These are phyloP conservation scores for Phytophthora vignae DNA, from an alignment of 352 stramenopile species.

Conservation along the genomic window DNA sequence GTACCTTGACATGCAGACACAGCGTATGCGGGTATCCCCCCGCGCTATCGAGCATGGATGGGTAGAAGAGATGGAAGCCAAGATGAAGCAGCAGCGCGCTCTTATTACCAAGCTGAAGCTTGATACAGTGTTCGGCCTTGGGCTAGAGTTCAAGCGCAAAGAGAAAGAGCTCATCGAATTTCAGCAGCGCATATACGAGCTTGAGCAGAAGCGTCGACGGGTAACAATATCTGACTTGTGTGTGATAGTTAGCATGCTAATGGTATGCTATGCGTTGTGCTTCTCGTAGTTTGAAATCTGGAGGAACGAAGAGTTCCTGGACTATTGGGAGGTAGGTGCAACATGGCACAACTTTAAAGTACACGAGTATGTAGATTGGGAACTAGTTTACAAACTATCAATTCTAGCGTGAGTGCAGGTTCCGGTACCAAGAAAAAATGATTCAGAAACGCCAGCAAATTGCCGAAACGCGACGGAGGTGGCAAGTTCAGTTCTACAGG, in stretches of 20 bases:
- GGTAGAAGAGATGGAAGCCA: slow-evolving; percentile 86
- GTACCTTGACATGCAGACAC: slow-evolving; percentile 84
- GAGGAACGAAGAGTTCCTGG: slow-evolving; percentile 81
- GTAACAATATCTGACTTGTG: slow-evolving; percentile 33
- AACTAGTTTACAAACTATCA: not conserved
- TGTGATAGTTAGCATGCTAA: not conserved
- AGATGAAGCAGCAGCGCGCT: slow-evolving; percentile 66
- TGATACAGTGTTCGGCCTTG: slow-evolving; percentile 63
- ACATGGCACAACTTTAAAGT: not conserved
- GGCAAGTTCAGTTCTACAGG: slow-evolving; percentile 56
- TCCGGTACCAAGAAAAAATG: slow-evolving; percentile 50
- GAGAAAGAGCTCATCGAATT: slow-evolving; percentile 51
- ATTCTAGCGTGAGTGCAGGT: slow-evolving; percentile 64
- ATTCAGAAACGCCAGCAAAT: slow-evolving; percentile 44
- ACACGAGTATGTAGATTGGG: too few species aligned
- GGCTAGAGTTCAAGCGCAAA: slow-evolving; percentile 63
- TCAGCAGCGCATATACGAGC: slow-evolving; percentile 38
- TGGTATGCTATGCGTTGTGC: not conserved
- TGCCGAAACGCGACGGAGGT: slow-evolving; percentile 61
- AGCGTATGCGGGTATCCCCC: slow-evolving; percentile 74
- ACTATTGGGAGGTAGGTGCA: slow-evolving; percentile 76
- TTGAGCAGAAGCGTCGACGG: slow-evolving; percentile 58
- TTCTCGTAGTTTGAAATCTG: slow-evolving; percentile 68
- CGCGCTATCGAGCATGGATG: slow-evolving; percentile 83
- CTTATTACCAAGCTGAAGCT: slow-evolving; percentile 73